Evolutionary conservation across 2,329 filamentous ascomycete genomes (phyloP), one percentile per base, ranked within the genome.

Genomic region (Alternaria ventricosa): DNA sequence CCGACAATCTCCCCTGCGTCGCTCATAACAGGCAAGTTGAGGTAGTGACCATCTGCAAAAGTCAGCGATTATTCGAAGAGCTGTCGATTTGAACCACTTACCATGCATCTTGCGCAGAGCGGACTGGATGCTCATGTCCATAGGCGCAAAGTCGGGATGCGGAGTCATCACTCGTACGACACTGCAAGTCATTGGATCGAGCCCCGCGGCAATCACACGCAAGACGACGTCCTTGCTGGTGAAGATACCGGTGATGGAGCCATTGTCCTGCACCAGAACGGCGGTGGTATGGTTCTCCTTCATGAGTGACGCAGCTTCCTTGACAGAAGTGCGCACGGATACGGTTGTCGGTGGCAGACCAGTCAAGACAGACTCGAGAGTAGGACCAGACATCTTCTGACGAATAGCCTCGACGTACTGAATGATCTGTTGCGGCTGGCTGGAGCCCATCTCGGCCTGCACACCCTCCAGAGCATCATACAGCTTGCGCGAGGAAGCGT

Each of bases 131-230:
- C 90, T 98, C 96, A 99, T 98, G 81, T 98, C 95, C 84, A 97
- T 93, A 28, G 96, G 94, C 60, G 96, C 96, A 87, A 99, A 99
- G 81, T 99, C 96, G 7, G 96, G 96, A 79, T 99, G 96, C 69
- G 96, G 96, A 33, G 96, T 99, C 96, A 99, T 99, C 71, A 99
- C 96, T 73, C 96, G 91, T 69, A 99, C 95, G 65, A 99, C 96
- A 79, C 95, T 98, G 87, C 96, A 99, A 76, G 91, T 98, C 64
- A 89, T 87, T 49, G 96, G 96, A 80, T 99, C 96, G 63, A 99
- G 87, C 18, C 96, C 96, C 54, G 96, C 96, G 58, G 96, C 96
- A 82, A 99, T 99, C 64, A 99, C 96, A 81, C 96, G 93, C 62
- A 99, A 87, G 63, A 99, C 96, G 55, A 99, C 95, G 83, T 99